Percentiles rank a stretch among this genome's conserved stretches.
These are phyloP conservation scores for Funneliformis geosporum DNA, from an alignment of 192 early-diverging fungal genomes.

Conservation along the genomic window DNA sequence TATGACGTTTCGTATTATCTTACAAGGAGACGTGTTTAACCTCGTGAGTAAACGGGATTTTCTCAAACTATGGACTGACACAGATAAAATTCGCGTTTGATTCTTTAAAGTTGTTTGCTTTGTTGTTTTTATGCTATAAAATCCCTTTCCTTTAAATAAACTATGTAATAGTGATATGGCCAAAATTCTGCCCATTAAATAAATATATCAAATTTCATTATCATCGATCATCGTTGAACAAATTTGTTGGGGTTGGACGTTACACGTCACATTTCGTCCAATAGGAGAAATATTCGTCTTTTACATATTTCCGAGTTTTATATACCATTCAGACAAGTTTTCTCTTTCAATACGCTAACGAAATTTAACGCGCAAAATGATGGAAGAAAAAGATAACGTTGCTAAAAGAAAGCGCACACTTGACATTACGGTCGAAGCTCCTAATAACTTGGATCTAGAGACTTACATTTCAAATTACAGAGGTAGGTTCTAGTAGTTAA, in stretches of 20 bases:
- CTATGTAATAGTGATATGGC: background rate
- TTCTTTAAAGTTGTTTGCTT: background rate
- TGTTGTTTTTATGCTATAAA: background rate
- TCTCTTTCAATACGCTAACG: no score
- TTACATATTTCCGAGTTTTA: no score
- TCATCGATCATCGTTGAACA: no score
- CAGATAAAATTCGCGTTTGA: background rate
- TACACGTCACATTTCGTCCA: no score
- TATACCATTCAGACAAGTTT: no score
- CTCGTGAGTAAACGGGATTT: background rate
- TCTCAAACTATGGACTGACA: background rate
- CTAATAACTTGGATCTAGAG: conserved; percentile 63
- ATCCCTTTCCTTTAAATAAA: background rate
- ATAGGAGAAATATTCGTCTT: no score
- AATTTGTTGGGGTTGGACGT: no score
- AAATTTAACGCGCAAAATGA: background rate
- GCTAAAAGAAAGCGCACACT: conserved; percentile 47
- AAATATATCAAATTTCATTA: no score
- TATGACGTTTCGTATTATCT: background rate
- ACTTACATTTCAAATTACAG: conserved; percentile 66
- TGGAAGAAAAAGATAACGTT: conserved; percentile 37
- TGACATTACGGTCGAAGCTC: conserved; percentile 47
- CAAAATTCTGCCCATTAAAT: background rate
- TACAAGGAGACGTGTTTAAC: background rate
- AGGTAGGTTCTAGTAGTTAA: conserved; percentile 42